A percentile compares a stretch with the other conserved stretches of the same genome.
Evolutionary conservation across 805 yeast genomes (phyloP).

Genomic region (Yamadazyma scolyti): DNA sequence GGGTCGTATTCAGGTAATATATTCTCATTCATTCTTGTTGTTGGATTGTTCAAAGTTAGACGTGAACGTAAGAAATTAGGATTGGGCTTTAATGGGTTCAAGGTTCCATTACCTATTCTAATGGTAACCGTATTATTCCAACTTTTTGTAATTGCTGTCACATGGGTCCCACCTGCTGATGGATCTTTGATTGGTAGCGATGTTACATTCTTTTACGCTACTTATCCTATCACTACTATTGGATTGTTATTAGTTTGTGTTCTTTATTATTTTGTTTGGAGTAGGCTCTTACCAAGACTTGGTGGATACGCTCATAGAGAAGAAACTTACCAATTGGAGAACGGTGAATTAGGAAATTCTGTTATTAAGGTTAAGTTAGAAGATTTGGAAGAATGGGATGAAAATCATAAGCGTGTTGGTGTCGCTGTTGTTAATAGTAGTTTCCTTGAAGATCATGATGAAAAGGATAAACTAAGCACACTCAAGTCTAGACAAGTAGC

Average conservation of each 20-base stretch:
- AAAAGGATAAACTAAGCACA: no score
- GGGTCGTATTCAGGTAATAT: slow-evolving; percentile 27
- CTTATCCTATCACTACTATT: slow-evolving; percentile 37
- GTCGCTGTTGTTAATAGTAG: no score
- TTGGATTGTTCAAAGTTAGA: slow-evolving; percentile 24
- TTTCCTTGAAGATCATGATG: no score
- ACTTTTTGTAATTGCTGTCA: slow-evolving; percentile 36
- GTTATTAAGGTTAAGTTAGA: slow-evolving; percentile 30
- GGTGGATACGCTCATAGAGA: slow-evolving; percentile 30
- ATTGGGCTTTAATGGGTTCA: slow-evolving; percentile 28
- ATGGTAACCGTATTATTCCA: slow-evolving; percentile 29
- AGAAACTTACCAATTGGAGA: slow-evolving; percentile 23
- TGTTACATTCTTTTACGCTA: slow-evolving; percentile 40
- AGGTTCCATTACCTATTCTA: slow-evolving; percentile 30
- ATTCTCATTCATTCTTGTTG: slow-evolving; percentile 22
- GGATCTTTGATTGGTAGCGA: slow-evolving; percentile 39
- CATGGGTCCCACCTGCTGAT: slow-evolving; percentile 39
- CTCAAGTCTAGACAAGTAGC: no score
- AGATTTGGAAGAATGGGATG: no score
- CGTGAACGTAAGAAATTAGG: slow-evolving; percentile 30
- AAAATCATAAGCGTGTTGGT: no score
- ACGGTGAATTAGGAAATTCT: slow-evolving; percentile 38
- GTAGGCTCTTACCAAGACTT: slow-evolving; percentile 27
- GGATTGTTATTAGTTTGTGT: slow-evolving; percentile 30
- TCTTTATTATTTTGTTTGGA: slow-evolving; percentile 35